Evolutionary conservation across 768 basidiomycete genomes (phyloP).

Genomic region (Leccinum aurantiacum): DNA sequence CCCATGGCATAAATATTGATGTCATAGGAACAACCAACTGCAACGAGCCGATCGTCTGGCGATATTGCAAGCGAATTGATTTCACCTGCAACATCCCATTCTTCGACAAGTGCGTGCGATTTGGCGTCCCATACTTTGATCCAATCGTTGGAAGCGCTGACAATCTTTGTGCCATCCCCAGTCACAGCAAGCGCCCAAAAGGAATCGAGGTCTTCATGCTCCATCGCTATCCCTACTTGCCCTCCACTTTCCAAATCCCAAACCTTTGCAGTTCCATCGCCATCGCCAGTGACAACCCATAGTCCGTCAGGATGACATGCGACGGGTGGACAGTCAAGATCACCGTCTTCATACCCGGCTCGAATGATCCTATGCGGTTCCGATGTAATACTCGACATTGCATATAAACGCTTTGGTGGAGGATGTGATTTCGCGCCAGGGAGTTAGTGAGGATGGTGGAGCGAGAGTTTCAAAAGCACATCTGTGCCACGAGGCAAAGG

Average conservation of each 20-base stretch:
- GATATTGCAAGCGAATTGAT: too few relatives aligned
- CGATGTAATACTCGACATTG: too few relatives aligned
- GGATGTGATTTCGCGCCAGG: too few relatives aligned
- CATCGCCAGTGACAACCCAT: slow-evolving; percentile 1
- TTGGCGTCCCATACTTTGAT: background rate
- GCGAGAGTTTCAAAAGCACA: too few relatives aligned
- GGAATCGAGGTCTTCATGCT: background rate
- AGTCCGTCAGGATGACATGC: slow-evolving; percentile 7
- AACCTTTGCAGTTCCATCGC: background rate
- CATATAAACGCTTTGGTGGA: too few relatives aligned
- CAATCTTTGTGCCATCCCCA: background rate
- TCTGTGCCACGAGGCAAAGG: too few relatives aligned
- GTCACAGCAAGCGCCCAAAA: background rate
- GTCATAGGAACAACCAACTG: background rate
- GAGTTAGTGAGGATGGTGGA: too few relatives aligned
- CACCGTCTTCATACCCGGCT: too few relatives aligned
- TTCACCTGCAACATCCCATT: background rate
- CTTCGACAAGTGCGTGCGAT: background rate
- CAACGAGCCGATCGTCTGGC: background rate
- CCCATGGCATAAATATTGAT: too few relatives aligned
- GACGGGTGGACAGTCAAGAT: background rate
- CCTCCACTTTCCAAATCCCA: slow-evolving; percentile 6
- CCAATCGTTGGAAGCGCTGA: background rate
- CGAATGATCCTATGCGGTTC: too few relatives aligned
- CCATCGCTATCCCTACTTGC: slow-evolving; percentile 2